phyloP scores from a whole-genome alignment of 768 basidiomycete species.

The Lentinula edodes region DNA sequence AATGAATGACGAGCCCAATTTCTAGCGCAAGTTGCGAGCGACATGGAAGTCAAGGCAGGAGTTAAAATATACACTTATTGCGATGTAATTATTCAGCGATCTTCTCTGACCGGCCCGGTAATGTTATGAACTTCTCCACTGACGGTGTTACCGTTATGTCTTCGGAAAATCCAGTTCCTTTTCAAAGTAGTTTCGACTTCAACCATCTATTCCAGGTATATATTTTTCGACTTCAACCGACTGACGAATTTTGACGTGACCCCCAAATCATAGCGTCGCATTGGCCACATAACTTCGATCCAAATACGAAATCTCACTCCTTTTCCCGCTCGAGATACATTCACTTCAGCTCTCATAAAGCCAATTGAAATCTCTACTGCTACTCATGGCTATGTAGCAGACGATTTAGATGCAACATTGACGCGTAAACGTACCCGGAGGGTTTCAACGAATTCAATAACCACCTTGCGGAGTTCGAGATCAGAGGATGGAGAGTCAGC shows the following conservation, averaged over 20 bases:
- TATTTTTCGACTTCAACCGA: not conserved
- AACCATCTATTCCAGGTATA: not conserved
- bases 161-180: conserved; percentile 1
- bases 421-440: conserved; percentile 55
- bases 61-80: too few species aligned
- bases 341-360: conserved; percentile 68
- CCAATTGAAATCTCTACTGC: conserved; percentile 48
- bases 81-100: too few species aligned
- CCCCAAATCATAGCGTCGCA: conserved; percentile 44
- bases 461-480: conserved; percentile 39
- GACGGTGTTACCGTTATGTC: not conserved
- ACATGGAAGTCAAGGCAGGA: conserved; percentile 1
- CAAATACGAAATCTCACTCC: conserved; percentile 82
- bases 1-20: not conserved
- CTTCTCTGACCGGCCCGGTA: not conserved
- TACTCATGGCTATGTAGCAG: conserved; percentile 50
- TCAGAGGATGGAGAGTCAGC: conserved; percentile 39
- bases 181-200: not conserved
- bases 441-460: conserved; percentile 53
- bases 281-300: conserved; percentile 67
- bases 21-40: conserved; percentile 4
- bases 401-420: conserved; percentile 64
- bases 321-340: conserved; percentile 73
- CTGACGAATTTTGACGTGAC: conserved; percentile 3
- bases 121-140: not conserved